Conservation (phyloP, 148 eudicot genomes). For the Hydrangea macrophylla region DNA sequence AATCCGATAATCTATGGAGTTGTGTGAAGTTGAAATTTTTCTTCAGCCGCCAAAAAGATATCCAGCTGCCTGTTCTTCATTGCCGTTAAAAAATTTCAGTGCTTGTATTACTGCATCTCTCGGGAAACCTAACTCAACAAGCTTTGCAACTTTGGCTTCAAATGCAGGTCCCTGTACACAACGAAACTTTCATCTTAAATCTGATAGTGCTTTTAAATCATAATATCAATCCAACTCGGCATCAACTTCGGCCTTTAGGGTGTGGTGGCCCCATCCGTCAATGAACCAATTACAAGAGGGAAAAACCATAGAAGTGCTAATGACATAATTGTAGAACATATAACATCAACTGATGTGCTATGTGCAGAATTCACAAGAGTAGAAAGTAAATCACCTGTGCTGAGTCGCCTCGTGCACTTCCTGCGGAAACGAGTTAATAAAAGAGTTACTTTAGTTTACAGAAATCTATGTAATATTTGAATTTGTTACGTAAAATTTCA, state of each 20-base stretch:
- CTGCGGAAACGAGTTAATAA: constrained; percentile 19
- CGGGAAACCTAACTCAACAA: constrained; percentile 83
- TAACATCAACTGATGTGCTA: too few species aligned
- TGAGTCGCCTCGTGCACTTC: constrained; percentile 29
- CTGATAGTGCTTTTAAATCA: background rate
- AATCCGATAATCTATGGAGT: background rate
- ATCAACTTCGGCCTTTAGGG: background rate
- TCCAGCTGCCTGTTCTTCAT: constrained; percentile 90
- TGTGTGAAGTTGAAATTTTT: background rate
- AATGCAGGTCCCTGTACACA: constrained; percentile 66
- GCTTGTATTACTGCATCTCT: constrained; percentile 77
- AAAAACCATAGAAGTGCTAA: background rate
- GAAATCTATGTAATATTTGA: background rate
- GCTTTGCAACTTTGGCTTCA: constrained; percentile 85
- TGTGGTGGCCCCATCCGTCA: background rate
- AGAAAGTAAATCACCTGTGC: constrained; percentile 34
- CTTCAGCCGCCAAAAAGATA: constrained; percentile 76
- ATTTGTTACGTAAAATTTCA: too few species aligned
- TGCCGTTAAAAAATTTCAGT: constrained; percentile 63
- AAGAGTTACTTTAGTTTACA: background rate
- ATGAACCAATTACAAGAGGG: background rate
- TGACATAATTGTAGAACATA: background rate
- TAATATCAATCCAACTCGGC: background rate
- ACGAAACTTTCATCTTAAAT: background rate
- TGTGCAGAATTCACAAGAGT: background rate